These are phyloP conservation scores for Coemansia sp. DNA, from an alignment of 192 early-diverging fungal species.

Conservation along the genomic window DNA sequence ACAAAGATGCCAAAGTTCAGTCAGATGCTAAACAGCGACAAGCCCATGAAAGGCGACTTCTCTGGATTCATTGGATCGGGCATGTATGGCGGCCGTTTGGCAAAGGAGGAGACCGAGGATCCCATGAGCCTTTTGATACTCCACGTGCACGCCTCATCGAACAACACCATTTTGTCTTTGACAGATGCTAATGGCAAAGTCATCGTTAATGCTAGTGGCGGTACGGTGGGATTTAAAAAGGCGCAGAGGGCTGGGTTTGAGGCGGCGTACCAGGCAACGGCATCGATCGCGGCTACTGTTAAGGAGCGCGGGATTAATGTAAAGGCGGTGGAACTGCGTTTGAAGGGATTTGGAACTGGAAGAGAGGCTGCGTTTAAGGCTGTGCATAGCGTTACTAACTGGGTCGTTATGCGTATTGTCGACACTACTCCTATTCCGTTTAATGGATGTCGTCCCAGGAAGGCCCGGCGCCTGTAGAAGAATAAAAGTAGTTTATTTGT, in stretches of 20 bases:
- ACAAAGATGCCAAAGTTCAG: background rate
- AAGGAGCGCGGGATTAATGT: constrained; percentile 69
- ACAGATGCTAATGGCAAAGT: constrained; percentile 70
- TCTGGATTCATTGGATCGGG: constrained; percentile 21
- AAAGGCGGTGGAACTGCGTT: constrained; percentile 69
- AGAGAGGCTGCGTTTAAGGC: constrained; percentile 92
- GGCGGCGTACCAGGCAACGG: constrained; percentile 87
- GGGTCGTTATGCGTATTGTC: constrained; percentile 74
- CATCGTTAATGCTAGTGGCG: constrained; percentile 76
- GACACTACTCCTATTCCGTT: constrained; percentile 92
- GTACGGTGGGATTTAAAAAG: constrained; percentile 85
- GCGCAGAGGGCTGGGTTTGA: constrained; percentile 86
- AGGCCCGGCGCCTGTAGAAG: constrained; percentile 78
- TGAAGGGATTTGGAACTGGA: constrained; percentile 91
- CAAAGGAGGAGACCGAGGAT: constrained; percentile 6
- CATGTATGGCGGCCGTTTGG: constrained; percentile 3
- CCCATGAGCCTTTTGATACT: constrained; percentile 44
- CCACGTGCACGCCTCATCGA: constrained; percentile 61
- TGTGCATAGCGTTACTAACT: constrained; percentile 68
- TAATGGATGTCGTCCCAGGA: constrained; percentile 89
- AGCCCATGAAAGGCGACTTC: constrained; percentile 19
- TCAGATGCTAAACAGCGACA: background rate
- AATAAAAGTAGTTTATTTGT: background rate
- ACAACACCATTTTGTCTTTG: constrained; percentile 90
- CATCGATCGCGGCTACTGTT: constrained; percentile 67